Conservation (phyloP, 164 flowering plant species). For the Tetrastigma voinierianum region DNA sequence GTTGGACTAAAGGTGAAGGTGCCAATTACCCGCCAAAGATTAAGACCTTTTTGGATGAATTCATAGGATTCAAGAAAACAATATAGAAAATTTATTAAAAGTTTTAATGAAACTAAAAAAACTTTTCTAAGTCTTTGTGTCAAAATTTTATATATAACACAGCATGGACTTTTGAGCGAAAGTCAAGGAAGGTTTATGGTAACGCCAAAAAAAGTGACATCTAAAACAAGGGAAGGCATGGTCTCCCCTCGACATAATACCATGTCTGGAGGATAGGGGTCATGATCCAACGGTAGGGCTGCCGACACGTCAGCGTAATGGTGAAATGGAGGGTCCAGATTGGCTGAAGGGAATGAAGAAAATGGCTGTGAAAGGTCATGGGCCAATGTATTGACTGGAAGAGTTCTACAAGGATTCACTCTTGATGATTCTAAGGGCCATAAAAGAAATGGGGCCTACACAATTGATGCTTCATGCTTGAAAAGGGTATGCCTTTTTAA, state of each 20-base stretch:
- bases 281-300: neutral
- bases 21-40: no score
- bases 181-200: no score
- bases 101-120: no score
- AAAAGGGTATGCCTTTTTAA: neutral
- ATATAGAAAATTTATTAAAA: no score
- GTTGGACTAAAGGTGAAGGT: no score
- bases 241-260: neutral
- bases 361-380: neutral
- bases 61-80: no score
- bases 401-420: constrained; percentile 4
- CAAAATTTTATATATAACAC: no score
- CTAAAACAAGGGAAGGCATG: no score
- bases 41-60: no score
- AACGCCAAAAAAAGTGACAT: no score
- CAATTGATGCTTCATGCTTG: neutral
- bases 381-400: constrained; percentile 25
- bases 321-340: constrained; percentile 2
- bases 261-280: constrained; percentile 3
- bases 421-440: constrained; percentile 26
- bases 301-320: neutral
- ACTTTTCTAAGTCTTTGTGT: no score
- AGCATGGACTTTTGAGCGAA: neutral
- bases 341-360: neutral
- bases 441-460: no score